Evolutionary conservation across 2,329 filamentous ascomycete species (phyloP).

Genomic region (Xylariaceae sp.): DNA sequence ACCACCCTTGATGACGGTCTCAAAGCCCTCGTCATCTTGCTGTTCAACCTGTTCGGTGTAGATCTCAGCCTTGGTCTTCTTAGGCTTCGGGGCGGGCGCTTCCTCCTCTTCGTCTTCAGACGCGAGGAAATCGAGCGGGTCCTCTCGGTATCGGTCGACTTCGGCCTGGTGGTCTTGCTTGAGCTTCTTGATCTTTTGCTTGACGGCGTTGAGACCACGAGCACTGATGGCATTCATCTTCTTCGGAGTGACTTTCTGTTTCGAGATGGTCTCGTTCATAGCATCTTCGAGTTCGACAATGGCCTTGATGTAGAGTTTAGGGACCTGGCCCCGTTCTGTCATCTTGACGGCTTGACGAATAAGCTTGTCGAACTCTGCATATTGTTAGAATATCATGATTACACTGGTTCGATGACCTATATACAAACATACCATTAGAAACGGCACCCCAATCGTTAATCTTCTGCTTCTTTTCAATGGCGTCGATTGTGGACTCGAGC

Average conservation of each 20-base stretch:
- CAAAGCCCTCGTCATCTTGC: conserved; percentile 85
- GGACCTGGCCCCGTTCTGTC: conserved; percentile 76
- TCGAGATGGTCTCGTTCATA: conserved; percentile 91
- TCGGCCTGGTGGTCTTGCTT: conserved; percentile 92
- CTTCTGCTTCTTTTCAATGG: conserved; percentile 96
- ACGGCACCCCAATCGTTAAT: conserved; percentile 98
- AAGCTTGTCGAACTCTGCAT: conserved; percentile 88
- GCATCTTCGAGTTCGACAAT: conserved; percentile 93
- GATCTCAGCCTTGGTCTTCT: conserved; percentile 59
- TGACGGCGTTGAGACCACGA: conserved; percentile 93
- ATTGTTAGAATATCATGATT: conserved; percentile 7
- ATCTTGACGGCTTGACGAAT: conserved; percentile 86
- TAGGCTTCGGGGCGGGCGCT: conserved; percentile 57
- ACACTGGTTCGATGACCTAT: neutral
- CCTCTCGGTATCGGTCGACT: conserved; percentile 83
- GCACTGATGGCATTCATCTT: conserved; percentile 99
- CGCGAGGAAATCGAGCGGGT: conserved; percentile 51
- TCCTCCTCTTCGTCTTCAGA: conserved; percentile 78
- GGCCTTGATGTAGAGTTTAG: conserved; percentile 91
- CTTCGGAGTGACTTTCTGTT: conserved; percentile 95
- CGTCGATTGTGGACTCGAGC: conserved; percentile 84
- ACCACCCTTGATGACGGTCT: conserved; percentile 86
- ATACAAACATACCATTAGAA: conserved; percentile 75
- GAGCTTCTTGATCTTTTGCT: conserved; percentile 98
- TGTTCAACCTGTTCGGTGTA: conserved; percentile 60